Evolutionary conservation across 129 eudicot species (phyloP).

Genomic region (Helichrysum umbraculigerum): DNA sequence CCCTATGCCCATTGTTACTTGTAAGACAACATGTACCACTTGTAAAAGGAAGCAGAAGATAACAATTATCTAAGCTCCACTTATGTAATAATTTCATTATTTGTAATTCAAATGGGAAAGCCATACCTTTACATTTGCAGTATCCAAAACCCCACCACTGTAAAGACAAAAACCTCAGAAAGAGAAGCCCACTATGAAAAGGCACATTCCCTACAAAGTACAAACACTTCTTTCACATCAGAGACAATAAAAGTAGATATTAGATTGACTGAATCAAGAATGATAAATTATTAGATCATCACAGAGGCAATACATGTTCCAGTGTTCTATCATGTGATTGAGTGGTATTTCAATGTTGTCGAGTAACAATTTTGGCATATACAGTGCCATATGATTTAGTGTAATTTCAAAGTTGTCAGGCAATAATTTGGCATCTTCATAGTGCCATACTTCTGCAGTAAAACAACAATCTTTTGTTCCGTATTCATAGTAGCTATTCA

Average conservation of each 20-base stretch:
- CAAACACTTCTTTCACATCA: neutral
- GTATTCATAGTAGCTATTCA: neutral
- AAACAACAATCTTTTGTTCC: neutral
- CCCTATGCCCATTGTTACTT: neutral
- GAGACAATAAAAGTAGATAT: neutral
- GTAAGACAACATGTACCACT: neutral
- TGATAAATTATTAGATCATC: too few species aligned
- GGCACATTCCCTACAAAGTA: neutral
- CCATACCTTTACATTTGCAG: neutral
- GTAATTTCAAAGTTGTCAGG: slow-evolving; percentile 13
- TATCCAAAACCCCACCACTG: neutral
- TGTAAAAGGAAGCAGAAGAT: neutral
- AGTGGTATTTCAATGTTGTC: neutral
- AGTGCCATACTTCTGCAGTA: slow-evolving; percentile 10
- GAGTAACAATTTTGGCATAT: neutral
- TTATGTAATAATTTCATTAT: too few species aligned
- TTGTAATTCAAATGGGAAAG: neutral
- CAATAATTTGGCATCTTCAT: neutral
- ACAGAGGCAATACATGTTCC: too few species aligned
- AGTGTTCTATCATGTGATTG: neutral
- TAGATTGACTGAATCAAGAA: too few species aligned
- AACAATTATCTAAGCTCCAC: too few species aligned
- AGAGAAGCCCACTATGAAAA: neutral
- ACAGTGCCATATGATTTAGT: neutral
- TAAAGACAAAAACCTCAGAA: neutral